phyloP scores from a whole-genome alignment of 352 stramenopile genomes.

The Phytophthora podocarpi region DNA sequence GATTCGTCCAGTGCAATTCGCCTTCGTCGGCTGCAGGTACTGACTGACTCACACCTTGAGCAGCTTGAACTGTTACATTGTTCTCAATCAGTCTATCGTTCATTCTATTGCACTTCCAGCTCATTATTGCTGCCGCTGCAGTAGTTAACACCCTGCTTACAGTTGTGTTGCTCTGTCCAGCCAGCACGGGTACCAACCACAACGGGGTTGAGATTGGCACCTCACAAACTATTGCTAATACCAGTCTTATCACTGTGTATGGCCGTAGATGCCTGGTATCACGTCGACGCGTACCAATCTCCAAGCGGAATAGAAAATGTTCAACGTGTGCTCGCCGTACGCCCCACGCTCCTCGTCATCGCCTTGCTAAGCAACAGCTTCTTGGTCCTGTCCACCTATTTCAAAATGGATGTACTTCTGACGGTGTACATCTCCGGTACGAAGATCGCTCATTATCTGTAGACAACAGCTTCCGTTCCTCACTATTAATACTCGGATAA shows the following conservation, averaged over 20 bases:
- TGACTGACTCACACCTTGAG: no score
- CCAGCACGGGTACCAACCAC: constrained; percentile 32
- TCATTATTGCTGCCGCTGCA: constrained; percentile 6
- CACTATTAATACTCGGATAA: no score
- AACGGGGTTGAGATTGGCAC: no score
- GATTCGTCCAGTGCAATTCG: constrained; percentile 39
- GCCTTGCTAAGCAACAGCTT: constrained; percentile 40
- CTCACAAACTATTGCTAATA: background rate
- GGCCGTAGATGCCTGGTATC: constrained; percentile 55
- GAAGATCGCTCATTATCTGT: background rate
- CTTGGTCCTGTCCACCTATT: constrained; percentile 24
- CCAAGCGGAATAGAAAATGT: constrained; percentile 20
- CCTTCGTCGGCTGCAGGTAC: constrained; percentile 45
- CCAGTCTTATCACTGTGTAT: background rate
- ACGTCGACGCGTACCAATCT: constrained; percentile 45
- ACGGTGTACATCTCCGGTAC: constrained; percentile 55
- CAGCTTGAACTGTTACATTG: no score
- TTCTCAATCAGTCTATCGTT: no score
- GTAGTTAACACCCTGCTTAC: constrained; percentile 33
- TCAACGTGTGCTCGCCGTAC: constrained; percentile 38
- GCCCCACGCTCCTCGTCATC: constrained; percentile 37
- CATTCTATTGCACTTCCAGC: no score
- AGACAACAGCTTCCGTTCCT: no score
- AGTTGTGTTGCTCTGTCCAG: constrained; percentile 33
- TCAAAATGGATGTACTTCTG: constrained; percentile 38